Evolutionary conservation across 2,329 filamentous ascomycete species (phyloP).

Genomic region (Botryosphaeria dothidea): DNA sequence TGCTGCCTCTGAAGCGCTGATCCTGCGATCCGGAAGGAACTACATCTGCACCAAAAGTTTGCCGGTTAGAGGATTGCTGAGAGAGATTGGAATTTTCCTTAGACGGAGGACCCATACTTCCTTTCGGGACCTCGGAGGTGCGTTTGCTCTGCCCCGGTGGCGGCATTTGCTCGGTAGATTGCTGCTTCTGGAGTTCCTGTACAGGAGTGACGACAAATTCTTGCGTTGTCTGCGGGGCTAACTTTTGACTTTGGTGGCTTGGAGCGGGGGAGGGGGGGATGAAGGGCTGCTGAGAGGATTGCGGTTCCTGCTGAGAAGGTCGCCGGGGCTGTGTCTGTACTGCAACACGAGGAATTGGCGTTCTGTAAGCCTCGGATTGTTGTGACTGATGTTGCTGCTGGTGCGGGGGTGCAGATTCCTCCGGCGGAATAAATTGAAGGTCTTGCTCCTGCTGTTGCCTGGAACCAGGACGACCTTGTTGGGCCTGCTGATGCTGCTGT

Average conservation of each 20-base stretch:
- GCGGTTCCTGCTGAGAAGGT: constrained; percentile 24
- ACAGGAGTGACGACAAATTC: constrained; percentile 5
- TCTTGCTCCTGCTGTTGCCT: constrained; percentile 29
- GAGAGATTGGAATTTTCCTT: not conserved
- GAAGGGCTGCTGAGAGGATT: constrained; percentile 32
- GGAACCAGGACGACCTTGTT: constrained; percentile 29
- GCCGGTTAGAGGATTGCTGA: constrained; percentile 17
- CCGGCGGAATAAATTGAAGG: constrained; percentile 10
- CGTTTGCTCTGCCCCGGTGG: constrained; percentile 5
- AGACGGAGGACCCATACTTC: not conserved
- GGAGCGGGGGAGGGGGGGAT: constrained; percentile 34
- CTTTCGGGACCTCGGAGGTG: constrained; percentile 6
- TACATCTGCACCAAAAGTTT: constrained; percentile 47
- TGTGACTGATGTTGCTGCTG: constrained; percentile 14
- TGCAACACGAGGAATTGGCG: constrained; percentile 27
- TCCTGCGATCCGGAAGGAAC: constrained; percentile 47
- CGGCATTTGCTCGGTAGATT: constrained; percentile 12
- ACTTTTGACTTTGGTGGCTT: constrained; percentile 33
- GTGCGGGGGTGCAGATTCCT: not conserved
- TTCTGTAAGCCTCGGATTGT: constrained; percentile 32
- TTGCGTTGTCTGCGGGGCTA: constrained; percentile 25
- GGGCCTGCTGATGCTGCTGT: constrained; percentile 25
- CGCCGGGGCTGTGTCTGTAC: constrained; percentile 14
- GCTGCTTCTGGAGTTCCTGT: not conserved
- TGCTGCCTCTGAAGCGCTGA: constrained; percentile 43